Percentiles rank a stretch among this genome's conserved stretches.
These are phyloP conservation scores for Vitellaria paradoxa DNA, from an alignment of 179 eudicot species.

Conservation along the genomic window DNA sequence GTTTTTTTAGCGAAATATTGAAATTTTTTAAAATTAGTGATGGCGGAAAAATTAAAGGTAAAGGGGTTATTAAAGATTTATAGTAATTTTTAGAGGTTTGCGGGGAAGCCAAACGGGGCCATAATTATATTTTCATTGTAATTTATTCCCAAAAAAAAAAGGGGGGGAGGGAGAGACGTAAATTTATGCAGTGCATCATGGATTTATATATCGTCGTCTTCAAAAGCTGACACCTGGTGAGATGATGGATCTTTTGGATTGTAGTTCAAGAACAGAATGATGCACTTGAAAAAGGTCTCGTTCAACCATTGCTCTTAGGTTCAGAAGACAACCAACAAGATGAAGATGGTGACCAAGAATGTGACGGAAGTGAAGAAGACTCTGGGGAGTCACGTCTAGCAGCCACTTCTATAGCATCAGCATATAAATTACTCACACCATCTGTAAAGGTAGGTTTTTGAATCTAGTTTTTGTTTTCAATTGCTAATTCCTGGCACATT, in stretches of 20 bases:
- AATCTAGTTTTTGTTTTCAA: neutral
- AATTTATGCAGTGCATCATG: too few relatives aligned
- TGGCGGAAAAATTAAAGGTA: too few relatives aligned
- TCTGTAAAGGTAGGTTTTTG: conserved; percentile 62
- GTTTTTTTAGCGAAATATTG: too few relatives aligned
- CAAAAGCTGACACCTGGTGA: neutral
- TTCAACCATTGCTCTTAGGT: conserved; percentile 61
- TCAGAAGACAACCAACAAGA: conserved; percentile 43
- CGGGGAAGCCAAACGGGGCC: too few relatives aligned
- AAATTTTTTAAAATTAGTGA: too few relatives aligned
- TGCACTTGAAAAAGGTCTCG: conserved; percentile 65
- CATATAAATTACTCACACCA: conserved; percentile 87
- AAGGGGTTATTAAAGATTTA: too few relatives aligned
- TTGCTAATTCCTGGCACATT: neutral
- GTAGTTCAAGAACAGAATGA: conserved; percentile 46
- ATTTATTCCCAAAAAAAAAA: too few relatives aligned
- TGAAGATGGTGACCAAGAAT: conserved; percentile 60
- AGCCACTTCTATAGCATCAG: conserved; percentile 63
- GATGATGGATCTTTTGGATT: conserved; percentile 10
- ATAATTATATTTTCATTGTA: too few relatives aligned
- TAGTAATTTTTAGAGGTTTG: too few relatives aligned
- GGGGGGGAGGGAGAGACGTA: too few relatives aligned
- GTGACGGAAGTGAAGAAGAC: conserved; percentile 73
- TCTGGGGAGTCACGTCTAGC: conserved; percentile 62
- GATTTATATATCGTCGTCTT: neutral